These are phyloP conservation scores for Podaxis sp. DNA, from an alignment of 768 basidiomycete genomes.

Conservation along the genomic window DNA sequence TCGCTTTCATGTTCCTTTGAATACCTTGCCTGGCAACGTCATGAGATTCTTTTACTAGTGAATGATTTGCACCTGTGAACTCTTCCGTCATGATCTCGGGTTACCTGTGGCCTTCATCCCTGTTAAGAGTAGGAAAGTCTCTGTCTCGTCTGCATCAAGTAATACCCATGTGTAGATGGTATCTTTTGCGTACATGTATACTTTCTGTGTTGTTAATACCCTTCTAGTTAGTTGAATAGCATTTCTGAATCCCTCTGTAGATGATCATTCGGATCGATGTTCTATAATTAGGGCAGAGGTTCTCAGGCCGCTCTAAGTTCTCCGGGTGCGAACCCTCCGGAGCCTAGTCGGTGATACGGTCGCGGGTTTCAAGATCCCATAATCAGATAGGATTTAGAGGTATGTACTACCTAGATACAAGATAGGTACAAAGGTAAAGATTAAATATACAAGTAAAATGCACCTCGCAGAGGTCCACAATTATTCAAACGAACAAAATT, in stretches of 20 bases:
- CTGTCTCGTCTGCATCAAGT: not conserved
- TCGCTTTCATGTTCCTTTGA: slow-evolving; percentile 9
- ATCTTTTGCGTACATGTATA: not conserved
- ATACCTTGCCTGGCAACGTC: not conserved
- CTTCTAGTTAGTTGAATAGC: not conserved
- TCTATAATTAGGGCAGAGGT: not conserved
- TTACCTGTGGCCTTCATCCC: not conserved
- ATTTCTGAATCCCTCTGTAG: not conserved
- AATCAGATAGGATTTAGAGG: not conserved
- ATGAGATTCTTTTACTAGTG: not conserved
- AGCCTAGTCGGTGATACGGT: not conserved
- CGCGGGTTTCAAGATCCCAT: not conserved
- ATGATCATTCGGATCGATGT: not conserved
- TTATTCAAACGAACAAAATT: not conserved
- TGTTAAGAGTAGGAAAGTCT: slow-evolving; percentile 1
- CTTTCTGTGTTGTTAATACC: not conserved
- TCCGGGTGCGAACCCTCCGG: not conserved
- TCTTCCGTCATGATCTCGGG: not conserved
- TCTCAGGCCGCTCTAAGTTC: slow-evolving; percentile 1
- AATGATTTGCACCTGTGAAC: not conserved
- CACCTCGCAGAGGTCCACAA: slow-evolving; percentile 7
- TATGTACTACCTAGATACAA: not conserved
- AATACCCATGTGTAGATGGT: not conserved
- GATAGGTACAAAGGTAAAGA: not conserved
- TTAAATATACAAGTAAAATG: not conserved